Percentiles rank a stretch among this genome's conserved stretches.
These are phyloP conservation scores for Scutellaria galericulata DNA, from an alignment of 257 asterid genomes.

Conservation along the genomic window DNA sequence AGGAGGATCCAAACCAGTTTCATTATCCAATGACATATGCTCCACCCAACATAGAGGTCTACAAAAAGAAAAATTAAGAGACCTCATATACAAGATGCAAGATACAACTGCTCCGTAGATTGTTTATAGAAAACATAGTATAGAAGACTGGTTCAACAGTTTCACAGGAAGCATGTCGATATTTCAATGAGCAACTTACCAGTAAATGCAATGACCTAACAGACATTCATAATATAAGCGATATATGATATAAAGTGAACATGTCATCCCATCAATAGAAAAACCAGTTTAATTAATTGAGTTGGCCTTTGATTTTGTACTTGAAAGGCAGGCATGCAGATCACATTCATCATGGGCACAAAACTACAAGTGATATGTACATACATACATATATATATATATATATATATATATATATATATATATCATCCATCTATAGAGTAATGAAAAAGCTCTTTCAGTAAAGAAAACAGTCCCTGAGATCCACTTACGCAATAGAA, in stretches of 20 bases:
- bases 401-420: no score
- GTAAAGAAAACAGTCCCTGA: not conserved
- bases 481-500: no score
- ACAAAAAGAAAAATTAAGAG: slow-evolving; percentile 18
- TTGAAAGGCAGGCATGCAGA: not conserved
- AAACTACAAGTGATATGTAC: not conserved
- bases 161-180: not conserved
- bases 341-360: not conserved
- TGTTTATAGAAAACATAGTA: not conserved
- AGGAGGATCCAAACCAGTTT: slow-evolving; percentile 87
- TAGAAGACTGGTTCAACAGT: not conserved
- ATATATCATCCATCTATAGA: not conserved
- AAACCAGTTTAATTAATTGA: not conserved
- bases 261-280: not conserved
- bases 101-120: not conserved
- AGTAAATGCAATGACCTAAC: not conserved
- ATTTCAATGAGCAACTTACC: not conserved
- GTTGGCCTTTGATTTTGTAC: not conserved
- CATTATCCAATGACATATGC: slow-evolving; percentile 92
- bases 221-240: not conserved
- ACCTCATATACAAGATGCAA: slow-evolving; percentile 26
- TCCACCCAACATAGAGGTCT: slow-evolving; percentile 98
- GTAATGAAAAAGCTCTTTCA: not conserved
- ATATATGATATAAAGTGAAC: not conserved
- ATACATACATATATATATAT: no score